Percentiles rank a stretch among this genome's conserved stretches.
These are phyloP conservation scores for Blastobotrys serpentis DNA, from an alignment of 1,139 yeast species.

Conservation along the genomic window DNA sequence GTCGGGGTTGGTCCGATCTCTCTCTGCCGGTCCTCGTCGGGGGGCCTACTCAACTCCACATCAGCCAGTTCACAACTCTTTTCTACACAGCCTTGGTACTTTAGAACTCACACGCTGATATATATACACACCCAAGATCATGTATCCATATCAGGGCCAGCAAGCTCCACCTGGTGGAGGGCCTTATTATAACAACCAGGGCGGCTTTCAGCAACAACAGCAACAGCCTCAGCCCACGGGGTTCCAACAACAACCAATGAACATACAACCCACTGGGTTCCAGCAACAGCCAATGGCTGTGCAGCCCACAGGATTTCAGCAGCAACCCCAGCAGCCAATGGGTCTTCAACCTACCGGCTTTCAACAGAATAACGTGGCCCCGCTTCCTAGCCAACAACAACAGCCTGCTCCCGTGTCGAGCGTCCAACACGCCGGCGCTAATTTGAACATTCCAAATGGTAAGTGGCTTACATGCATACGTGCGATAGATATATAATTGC, in stretches of 20 bases:
- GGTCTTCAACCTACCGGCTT: constrained; percentile 12
- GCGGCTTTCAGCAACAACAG: constrained; percentile 8
- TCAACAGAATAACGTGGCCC: constrained; percentile 7
- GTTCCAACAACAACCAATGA: constrained; percentile 6
- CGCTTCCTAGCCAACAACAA: constrained; percentile 14
- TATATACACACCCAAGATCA: no score
- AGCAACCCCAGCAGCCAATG: constrained; percentile 31
- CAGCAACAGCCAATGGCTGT: constrained; percentile 12
- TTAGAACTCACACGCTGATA: constrained; percentile 1
- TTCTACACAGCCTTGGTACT: background rate
- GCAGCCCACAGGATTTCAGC: constrained; percentile 41
- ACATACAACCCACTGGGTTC: constrained; percentile 10
- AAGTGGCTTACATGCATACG: no score
- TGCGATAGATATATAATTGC: no score
- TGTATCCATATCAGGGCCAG: constrained; percentile 21
- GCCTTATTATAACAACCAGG: constrained; percentile 3
- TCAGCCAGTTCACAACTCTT: background rate
- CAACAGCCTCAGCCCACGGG: constrained; percentile 11
- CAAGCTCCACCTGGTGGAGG: constrained; percentile 6
- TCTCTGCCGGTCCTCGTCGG: background rate
- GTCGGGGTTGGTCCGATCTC: background rate
- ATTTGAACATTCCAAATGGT: constrained; percentile 35
- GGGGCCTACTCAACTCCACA: background rate
- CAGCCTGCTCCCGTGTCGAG: constrained; percentile 7
- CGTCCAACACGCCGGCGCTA: constrained; percentile 24